Evolutionary conservation across 164 flowering plant species (phyloP), one percentile per base, ranked within the genome.

Genomic region (Aristolochia contorta): DNA sequence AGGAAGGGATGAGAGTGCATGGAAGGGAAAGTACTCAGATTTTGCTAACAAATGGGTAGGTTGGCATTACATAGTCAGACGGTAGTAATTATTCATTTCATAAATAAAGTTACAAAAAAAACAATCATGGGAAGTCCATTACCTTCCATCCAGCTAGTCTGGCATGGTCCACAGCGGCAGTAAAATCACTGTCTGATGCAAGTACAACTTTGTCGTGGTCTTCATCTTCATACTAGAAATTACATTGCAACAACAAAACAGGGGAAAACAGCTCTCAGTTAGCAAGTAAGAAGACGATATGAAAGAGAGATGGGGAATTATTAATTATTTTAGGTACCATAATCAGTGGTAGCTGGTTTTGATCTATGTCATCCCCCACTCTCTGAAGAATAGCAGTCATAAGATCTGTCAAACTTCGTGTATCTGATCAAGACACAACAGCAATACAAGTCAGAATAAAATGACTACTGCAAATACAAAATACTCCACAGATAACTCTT

Each of bases 111-210:
- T 20, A 0, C 53, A 45, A 18, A 59, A 22, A 2, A 2, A 47
- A 47, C 2, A 23, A 6, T 16, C 43, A 50, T 27, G 47, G n/a
- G 24, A 60, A 60, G 4, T 9, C 23, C 23, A 37, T 19, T 77
- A 91, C 99, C 97, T 94, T 94, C 99, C 80, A 84, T 24, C 96
- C 97, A 61, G 75, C 83, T 69, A 66, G 74, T 70, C 72, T 86
- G 66, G 99, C 99, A 84, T 91, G 99, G 60, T 91, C 93, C 54
- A 94, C 82, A 65, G 99, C 97, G 19, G 97, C 82, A 20, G 71
- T 73, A 71, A 94, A 95, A 78, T 94, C 99, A 71, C 75, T 62
- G 66, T 94, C 97, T 18, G 96, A 79, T 65, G 89, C 85, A 52
- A 94, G 82, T 12, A 94, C 78, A 52, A 91, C 93, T 75, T 82